Evolutionary conservation across 2,329 filamentous ascomycete species (phyloP).

Genomic region (Tolypocladium ovalisporum): DNA sequence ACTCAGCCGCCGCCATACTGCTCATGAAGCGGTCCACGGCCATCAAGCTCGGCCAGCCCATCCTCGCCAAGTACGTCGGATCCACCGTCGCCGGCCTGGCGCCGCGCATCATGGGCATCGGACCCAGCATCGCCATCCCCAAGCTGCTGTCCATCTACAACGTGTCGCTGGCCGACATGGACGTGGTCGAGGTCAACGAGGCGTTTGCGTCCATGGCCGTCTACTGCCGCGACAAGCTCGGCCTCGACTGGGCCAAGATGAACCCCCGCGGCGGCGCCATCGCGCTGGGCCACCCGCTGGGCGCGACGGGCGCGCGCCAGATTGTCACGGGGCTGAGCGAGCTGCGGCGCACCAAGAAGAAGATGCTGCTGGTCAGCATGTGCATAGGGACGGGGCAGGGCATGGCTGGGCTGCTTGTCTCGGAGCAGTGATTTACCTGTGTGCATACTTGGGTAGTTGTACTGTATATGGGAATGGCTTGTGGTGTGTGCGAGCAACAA

Average conservation of each 20-base stretch:
- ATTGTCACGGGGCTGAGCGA: slow-evolving; percentile 87
- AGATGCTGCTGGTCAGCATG: slow-evolving; percentile 87
- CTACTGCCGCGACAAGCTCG: slow-evolving; percentile 70
- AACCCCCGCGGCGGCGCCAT: slow-evolving; percentile 76
- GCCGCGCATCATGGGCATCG: slow-evolving; percentile 94
- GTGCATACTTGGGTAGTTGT: background rate
- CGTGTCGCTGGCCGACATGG: slow-evolving; percentile 69
- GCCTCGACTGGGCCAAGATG: slow-evolving; percentile 64
- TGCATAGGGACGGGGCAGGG: slow-evolving; percentile 63
- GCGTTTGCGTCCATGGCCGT: slow-evolving; percentile 97
- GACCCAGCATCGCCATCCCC: slow-evolving; percentile 60
- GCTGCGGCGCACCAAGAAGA: slow-evolving; percentile 74
- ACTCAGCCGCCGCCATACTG: slow-evolving; percentile 65
- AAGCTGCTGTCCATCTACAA: slow-evolving; percentile 79
- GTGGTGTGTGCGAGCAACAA: background rate
- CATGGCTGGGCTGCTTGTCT: slow-evolving; percentile 57
- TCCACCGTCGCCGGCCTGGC: slow-evolving; percentile 84
- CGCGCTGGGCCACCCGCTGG: slow-evolving; percentile 73
- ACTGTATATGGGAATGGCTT: background rate
- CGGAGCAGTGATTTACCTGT: slow-evolving; percentile 27
- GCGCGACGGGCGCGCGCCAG: slow-evolving; percentile 65
- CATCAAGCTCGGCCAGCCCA: slow-evolving; percentile 75
- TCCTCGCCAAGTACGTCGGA: slow-evolving; percentile 89
- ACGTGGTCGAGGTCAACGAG: slow-evolving; percentile 92
- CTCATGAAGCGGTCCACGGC: slow-evolving; percentile 93